Conservation (phyloP, 2,329 filamentous ascomycete species). For the Microdochium paspali region DNA sequence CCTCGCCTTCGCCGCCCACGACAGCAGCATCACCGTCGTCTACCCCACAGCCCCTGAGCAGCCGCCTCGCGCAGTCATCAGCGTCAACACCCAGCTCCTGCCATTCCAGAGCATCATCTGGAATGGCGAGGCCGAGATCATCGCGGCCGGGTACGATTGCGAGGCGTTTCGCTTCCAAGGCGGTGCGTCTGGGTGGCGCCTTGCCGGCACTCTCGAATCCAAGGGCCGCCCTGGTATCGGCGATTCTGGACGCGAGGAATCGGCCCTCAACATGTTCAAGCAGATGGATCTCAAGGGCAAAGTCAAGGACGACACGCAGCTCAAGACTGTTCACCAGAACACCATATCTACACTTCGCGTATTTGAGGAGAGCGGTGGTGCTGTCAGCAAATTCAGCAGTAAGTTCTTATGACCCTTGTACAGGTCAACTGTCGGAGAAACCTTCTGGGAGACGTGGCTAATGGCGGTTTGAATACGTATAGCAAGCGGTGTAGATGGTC, state of each 20-base stretch:
- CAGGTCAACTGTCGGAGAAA: too few species aligned
- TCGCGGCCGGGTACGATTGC: constrained; percentile 84
- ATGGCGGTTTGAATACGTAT: constrained; percentile 12
- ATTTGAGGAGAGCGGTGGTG: constrained; percentile 57
- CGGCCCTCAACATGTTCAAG: constrained; percentile 93
- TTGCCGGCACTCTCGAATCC: constrained; percentile 70
- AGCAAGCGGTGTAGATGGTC: constrained; percentile 78
- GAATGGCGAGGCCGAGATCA: constrained; percentile 86
- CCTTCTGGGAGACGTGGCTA: constrained; percentile 5
- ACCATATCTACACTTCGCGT: constrained; percentile 78
- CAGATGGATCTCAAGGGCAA: constrained; percentile 99
- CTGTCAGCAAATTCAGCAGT: constrained; percentile 78
- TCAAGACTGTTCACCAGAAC: constrained; percentile 95
- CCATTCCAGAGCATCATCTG: constrained; percentile 91
- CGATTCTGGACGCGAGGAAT: constrained; percentile 66
- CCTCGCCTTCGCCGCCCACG: constrained; percentile 90
- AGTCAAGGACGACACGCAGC: constrained; percentile 79
- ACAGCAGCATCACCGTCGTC: constrained; percentile 93
- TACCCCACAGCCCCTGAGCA: constrained; percentile 90
- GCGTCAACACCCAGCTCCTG: constrained; percentile 78
- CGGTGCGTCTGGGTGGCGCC: constrained; percentile 69
- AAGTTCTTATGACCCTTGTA: too few species aligned
- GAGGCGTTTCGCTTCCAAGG: constrained; percentile 88
- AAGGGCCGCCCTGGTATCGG: constrained; percentile 55
- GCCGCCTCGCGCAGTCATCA: constrained; percentile 82